phyloP scores from a whole-genome alignment of 2,329 filamentous ascomycete species.

The Microdochium paspali region DNA sequence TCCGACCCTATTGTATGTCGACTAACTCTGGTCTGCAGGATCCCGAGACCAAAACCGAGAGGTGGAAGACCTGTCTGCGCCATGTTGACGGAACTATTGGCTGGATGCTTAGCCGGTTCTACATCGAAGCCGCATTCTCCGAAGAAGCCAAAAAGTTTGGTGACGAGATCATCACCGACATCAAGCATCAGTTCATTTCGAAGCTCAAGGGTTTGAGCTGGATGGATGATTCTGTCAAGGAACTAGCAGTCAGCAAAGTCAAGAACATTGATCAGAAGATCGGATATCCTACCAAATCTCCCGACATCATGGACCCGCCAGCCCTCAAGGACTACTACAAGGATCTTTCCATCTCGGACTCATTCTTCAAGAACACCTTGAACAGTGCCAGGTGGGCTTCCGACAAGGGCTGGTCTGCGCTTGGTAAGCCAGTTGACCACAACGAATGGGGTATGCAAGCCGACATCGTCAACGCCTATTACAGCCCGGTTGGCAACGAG shows the following conservation, averaged over 20 bases:
- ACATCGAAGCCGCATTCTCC: conserved; percentile 58
- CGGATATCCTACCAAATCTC: conserved; percentile 52
- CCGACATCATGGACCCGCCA: conserved; percentile 46
- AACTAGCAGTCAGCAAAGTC: conserved; percentile 51
- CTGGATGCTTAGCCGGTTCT: conserved; percentile 65
- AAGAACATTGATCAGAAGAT: conserved; percentile 57
- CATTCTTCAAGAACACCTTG: conserved; percentile 47
- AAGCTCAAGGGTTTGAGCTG: conserved; percentile 33
- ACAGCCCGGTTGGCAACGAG: conserved; percentile 52
- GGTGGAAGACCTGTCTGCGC: conserved; percentile 56
- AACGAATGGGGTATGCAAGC: conserved; percentile 52
- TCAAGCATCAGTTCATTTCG: conserved; percentile 54
- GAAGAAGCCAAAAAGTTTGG: conserved; percentile 57
- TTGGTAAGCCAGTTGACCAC: conserved; percentile 50
- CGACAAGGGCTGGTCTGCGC: conserved; percentile 39
- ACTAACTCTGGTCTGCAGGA: conserved; percentile 26
- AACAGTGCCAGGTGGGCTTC: conserved; percentile 35
- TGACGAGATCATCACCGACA: conserved; percentile 60
- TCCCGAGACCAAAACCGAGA: conserved; percentile 50
- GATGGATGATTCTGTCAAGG: conserved; percentile 53
- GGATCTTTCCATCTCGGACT: conserved; percentile 35
- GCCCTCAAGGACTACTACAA: conserved; percentile 44
- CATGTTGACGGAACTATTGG: conserved; percentile 48
- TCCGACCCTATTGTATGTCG: conserved; percentile 1
- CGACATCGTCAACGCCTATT: conserved; percentile 53